Evolutionary conservation across 805 yeast species (phyloP), one percentile per base, ranked within the genome.

Genomic region (Barnettozyma wickerhamii): DNA sequence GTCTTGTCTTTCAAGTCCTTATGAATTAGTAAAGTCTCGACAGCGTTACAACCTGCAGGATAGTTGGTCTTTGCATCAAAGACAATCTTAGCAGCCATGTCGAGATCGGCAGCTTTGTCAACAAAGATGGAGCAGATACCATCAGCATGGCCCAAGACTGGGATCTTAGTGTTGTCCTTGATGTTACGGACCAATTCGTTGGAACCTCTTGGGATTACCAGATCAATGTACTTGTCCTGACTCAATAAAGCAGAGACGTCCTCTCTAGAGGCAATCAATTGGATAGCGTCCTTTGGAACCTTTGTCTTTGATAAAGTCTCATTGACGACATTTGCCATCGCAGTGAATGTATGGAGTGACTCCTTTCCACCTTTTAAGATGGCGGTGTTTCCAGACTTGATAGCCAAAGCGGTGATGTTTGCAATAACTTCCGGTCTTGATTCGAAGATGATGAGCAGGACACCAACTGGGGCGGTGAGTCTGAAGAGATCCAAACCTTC

Each of bases 21-120:
- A 61, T 83, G 74, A 35, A 95, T 64, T 42, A 93, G 71, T 23
- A 93, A 63, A 26, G 93, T 87, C 63, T 93, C 99, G 41, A 78
- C 91, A 7, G 99, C 97, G 60, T 93, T 93, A 64, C 99, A 93
- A n/a, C 96, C 99, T 10, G 99, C 99, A 36, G 98, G 97, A 60
- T 93, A 93, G 62, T 89, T 90, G 0, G 96, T 88, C 64, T 93
- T 93, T 5, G 96, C 75, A 63, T 93, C 99, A 20, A 87, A 75
- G 5, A 79, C 71, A 23, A 93, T 77, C 42, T 77, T 76, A 26
- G 74, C 69, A 0, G 97, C 95, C 77, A 86, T 89, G 12, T 62
- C 75, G 10, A 85, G 47, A 54, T 89, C 91, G 6, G 93, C 93
- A 37, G 75, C 78, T 42, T 74, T 75, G 60, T 90, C 95, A 19